Percentiles rank a stretch among this genome's conserved stretches.
Conservation (phyloP, 2,329 filamentous ascomycete genomes). For the Microcyclosporella mali region DNA sequence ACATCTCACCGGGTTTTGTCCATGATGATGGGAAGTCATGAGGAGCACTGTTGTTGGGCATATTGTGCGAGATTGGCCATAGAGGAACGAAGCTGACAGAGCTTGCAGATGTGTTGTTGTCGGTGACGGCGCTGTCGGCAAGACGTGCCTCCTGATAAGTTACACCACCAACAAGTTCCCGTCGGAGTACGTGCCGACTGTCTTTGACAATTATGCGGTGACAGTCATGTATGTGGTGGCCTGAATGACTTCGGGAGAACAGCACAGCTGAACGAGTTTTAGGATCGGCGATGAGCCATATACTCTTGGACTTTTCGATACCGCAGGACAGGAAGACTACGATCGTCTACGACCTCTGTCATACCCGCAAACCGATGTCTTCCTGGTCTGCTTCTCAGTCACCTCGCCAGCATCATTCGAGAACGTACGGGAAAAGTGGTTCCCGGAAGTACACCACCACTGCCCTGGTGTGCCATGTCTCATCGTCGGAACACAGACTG, state of each 20-base stretch:
- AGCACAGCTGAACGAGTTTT: slow-evolving; percentile 7
- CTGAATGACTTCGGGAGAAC: background rate
- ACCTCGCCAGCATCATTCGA: slow-evolving; percentile 97
- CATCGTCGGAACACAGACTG: slow-evolving; percentile 95
- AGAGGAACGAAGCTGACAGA: slow-evolving; percentile 11
- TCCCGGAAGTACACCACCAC: slow-evolving; percentile 97
- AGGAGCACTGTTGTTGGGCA: slow-evolving; percentile 5
- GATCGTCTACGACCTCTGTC: slow-evolving; percentile 92
- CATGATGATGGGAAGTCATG: background rate
- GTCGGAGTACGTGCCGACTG: slow-evolving; percentile 98
- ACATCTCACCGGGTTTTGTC: background rate
- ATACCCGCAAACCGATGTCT: slow-evolving; percentile 97
- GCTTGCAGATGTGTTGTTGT: slow-evolving; percentile 85
- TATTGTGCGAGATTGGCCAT: slow-evolving; percentile 1
- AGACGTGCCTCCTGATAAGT: slow-evolving; percentile 97
- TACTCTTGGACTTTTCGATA: slow-evolving; percentile 95
- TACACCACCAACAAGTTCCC: slow-evolving; percentile 99
- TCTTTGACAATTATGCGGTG: slow-evolving; percentile 99
- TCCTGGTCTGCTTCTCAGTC: slow-evolving; percentile 97
- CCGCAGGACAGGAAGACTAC: slow-evolving; percentile 98
- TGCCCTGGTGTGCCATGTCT: slow-evolving; percentile 96
- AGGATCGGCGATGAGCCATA: slow-evolving; percentile 99
- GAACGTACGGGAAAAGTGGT: slow-evolving; percentile 99
- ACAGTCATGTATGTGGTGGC: slow-evolving; percentile 67
- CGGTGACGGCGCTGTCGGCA: slow-evolving; percentile 97